A percentile compares a stretch with the other conserved stretches of the same genome.
Conservation (phyloP, 768 basidiomycete species). For the Mycena kentingensis region DNA sequence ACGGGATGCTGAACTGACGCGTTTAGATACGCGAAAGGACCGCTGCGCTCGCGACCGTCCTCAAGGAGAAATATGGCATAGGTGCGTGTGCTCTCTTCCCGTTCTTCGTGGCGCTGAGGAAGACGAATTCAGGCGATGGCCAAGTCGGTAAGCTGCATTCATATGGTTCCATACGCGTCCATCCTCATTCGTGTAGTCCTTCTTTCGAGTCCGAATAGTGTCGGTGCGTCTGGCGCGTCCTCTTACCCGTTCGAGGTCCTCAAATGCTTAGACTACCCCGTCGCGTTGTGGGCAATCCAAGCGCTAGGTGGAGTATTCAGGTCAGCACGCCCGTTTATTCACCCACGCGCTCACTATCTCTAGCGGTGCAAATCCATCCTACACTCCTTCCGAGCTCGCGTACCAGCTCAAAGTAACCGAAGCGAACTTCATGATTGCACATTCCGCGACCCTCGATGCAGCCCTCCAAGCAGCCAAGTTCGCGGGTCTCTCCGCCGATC, state of each 20-base stretch:
- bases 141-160: conserved; percentile 47
- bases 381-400: conserved; percentile 52
- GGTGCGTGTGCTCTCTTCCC: too few species aligned
- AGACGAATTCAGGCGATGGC: conserved; percentile 41
- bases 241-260: neutral
- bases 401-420: conserved; percentile 50
- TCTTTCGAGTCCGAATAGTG: conserved; percentile 55
- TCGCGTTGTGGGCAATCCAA: conserved; percentile 52
- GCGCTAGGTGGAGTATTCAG: conserved; percentile 53
- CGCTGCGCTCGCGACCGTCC: conserved; percentile 42
- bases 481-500: conserved; percentile 38
- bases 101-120: too few species aligned
- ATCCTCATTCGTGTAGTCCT: conserved; percentile 39
- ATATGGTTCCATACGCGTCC: neutral
- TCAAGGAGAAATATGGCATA: conserved; percentile 37
- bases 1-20: conserved; percentile 6
- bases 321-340: conserved; percentile 34
- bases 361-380: conserved; percentile 58
- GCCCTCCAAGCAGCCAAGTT: conserved; percentile 39
- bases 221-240: conserved; percentile 36
- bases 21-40: conserved; percentile 42
- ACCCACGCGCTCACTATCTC: conserved; percentile 3
- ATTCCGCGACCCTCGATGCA: conserved; percentile 40
- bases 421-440: conserved; percentile 45
- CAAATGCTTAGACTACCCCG: conserved; percentile 44